phyloP scores from a whole-genome alignment of 176 grass and related monocot species.

The Raddia guianensis region DNA sequence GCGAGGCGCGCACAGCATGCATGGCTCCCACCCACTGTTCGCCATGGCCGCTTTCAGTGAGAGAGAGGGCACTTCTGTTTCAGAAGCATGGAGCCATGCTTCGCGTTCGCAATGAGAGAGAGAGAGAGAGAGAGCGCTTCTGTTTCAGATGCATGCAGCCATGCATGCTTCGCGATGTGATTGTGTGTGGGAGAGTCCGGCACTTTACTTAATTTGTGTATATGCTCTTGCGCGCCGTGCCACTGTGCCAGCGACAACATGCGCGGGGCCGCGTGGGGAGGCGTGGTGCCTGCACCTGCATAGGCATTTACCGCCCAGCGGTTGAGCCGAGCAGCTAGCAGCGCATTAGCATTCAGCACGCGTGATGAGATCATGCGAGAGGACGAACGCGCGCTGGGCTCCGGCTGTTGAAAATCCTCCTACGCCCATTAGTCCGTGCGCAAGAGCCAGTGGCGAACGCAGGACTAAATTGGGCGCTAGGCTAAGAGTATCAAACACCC shows the following conservation, averaged over 20 bases:
- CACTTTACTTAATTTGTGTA: neutral
- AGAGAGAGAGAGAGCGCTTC: neutral
- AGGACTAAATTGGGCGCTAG: too few relatives aligned
- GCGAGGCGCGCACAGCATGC: neutral
- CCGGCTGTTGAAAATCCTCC: too few relatives aligned
- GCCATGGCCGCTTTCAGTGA: neutral
- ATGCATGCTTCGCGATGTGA: neutral
- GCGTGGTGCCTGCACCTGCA: too few relatives aligned
- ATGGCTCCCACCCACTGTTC: conserved; percentile 18
- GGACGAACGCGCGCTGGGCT: too few relatives aligned
- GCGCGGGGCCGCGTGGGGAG: neutral
- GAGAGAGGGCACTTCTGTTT: neutral
- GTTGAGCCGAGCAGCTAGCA: neutral
- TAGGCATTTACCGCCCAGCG: neutral
- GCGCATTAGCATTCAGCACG: neutral
- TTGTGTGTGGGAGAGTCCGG: neutral
- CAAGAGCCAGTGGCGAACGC: too few relatives aligned
- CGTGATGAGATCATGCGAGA: too few relatives aligned
- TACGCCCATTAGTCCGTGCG: too few relatives aligned
- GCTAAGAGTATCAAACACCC: too few relatives aligned
- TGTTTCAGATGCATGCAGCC: neutral
- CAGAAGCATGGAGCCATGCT: too few relatives aligned
- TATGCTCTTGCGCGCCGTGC: neutral
- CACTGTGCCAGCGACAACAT: neutral
- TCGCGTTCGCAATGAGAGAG: too few relatives aligned